A percentile compares a stretch with the other conserved stretches of the same genome.
Conservation (phyloP, 176 grass and related monocot genomes). For the Chloris gayana region DNA sequence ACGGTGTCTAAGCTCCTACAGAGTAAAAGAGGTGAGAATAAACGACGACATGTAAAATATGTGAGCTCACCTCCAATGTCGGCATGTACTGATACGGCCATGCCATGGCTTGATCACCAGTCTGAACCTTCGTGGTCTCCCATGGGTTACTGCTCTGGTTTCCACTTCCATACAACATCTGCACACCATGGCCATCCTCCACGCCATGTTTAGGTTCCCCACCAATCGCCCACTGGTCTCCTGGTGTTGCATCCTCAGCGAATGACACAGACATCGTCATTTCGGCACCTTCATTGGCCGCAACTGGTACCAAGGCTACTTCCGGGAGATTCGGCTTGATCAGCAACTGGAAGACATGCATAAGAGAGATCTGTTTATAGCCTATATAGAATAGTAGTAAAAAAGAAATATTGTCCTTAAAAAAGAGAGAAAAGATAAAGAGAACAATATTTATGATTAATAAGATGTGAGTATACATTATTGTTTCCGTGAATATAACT, state of each 20-base stretch:
- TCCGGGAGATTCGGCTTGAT: neutral
- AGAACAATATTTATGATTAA: too few species aligned
- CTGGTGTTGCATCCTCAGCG: neutral
- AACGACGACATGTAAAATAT: neutral
- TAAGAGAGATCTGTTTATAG: too few species aligned
- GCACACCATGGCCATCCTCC: neutral
- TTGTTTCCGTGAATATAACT: neutral
- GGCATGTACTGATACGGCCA: neutral
- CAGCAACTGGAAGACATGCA: neutral
- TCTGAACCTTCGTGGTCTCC: neutral
- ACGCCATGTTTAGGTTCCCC: neutral
- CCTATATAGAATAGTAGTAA: too few species aligned
- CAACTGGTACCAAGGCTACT: neutral
- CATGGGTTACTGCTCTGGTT: too few species aligned
- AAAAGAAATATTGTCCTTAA: too few species aligned
- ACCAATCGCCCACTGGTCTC: neutral
- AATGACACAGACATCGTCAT: neutral
- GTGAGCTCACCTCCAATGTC: conserved; percentile 3
- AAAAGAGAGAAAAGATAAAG: too few species aligned
- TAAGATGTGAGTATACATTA: too few species aligned
- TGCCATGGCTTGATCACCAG: neutral
- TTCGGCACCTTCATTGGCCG: neutral
- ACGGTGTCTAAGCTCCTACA: neutral
- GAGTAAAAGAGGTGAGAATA: neutral
- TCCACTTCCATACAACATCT: neutral